Base-by-base conservation (phyloP, 225 moss, liverwort and hornwort species). In the Lunularia cruciata region DNA sequence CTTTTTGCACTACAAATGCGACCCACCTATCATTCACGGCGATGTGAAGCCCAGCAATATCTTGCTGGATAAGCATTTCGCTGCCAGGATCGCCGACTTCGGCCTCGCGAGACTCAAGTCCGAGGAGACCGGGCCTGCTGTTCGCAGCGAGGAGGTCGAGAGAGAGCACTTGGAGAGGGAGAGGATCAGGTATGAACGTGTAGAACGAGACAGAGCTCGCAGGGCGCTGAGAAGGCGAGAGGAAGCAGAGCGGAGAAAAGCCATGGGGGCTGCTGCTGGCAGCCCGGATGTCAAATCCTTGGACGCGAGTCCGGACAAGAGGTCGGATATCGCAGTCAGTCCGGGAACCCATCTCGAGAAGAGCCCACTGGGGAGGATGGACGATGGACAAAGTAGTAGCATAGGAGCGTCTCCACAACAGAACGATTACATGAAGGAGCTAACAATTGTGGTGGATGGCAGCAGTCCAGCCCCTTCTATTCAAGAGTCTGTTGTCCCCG, bases 21-120 rank as follows among this genome's bases (percentile, higher is more conserved):
- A 96, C 53, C 95, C 95, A 25, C 89, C 92, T 16, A 84, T 96
- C 70, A 96, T 96, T 63, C 95, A 96, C 57, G 95, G 95, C 33
- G 95, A 96, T 55, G 84, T 96, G 47, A 96, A 96, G 79, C 95
- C 95, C 35, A 92, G 92, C 75, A 96, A 96, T 48, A 86, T 96
- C 27, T 59, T 96, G 55, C 77, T 96, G 59, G 86, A 86, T 67
- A 85, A 88, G 61, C 79, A 82, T 54, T 90, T 90, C 45, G 77
- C 83, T 42, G 95, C 95, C 9, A 88, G 88, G 69, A 82, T 96
- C 68, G 92, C 92, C 39, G 95, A 96, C 73, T 96, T 96, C 56
- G 95, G 95, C 33, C 89, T 96, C 22, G 92, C 92, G 38, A 79
- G 92, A 35, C 74, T 89, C 65, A 96, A 87, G 77, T 84, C 92